Evolutionary conservation across 202 grass and related monocot genomes (phyloP), one percentile per base, ranked within the genome.

Genomic region (Dendrocalamus latiflorus): DNA sequence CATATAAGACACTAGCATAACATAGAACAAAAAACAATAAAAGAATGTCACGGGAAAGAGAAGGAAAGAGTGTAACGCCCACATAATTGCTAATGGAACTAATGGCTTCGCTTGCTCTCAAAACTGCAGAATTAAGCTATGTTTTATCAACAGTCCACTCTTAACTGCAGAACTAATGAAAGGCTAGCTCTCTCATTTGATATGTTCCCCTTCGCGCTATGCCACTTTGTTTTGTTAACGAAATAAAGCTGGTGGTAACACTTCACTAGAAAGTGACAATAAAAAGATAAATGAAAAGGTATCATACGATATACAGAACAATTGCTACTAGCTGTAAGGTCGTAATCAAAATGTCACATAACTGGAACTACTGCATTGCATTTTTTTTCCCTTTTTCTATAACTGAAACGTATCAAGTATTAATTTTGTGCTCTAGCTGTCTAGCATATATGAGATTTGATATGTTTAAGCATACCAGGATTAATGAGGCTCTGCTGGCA

Each of bases 401-500:
- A n/a, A n/a, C n/a, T n/a, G n/a, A n/a, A n/a, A n/a, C n/a, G n/a
- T n/a, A n/a, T n/a, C n/a, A n/a, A n/a, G n/a, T n/a, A n/a, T n/a
- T n/a, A n/a, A n/a, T n/a, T n/a, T n/a, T n/a, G n/a, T n/a, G n/a
- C n/a, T n/a, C n/a, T n/a, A n/a, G n/a, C n/a, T n/a, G n/a, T n/a
- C n/a, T n/a, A n/a, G 36, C 67, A 70, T 73, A 64, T 71, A 30
- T 45, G 41, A 65, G 69, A 11, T 61, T 58, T 45, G 76, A 63
- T 47, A 44, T 74, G 68, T 48, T 66, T 80, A 42, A 73, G 37
- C 82, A 84, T 88, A 99, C 96, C 93, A 37, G 89, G n/a, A 68
- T 73, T 91, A 77, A 86, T 87, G 58, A 99, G 84, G 78, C 86
- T 96, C 78, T 94, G 93, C 44, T 96, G 91, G 66, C 96, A 99